Evolutionary conservation across 2,329 filamentous ascomycete genomes (phyloP), one percentile per base, ranked within the genome.

Genomic region (Exophiala aquamarina): DNA sequence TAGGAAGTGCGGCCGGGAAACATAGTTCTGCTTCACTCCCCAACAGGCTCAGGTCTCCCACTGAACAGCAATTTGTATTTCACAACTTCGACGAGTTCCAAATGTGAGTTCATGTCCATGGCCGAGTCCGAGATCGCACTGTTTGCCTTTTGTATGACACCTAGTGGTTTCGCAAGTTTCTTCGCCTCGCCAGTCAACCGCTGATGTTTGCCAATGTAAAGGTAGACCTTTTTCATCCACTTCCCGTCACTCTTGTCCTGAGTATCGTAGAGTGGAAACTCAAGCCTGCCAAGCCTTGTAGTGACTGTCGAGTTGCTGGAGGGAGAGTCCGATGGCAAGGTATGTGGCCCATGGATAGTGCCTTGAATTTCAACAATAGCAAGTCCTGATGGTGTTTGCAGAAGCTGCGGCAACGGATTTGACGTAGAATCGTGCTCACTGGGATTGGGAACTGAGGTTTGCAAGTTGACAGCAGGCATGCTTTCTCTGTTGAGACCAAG

Each of bases 281-380:
- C 78, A 21, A 95, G 76, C 46, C 81, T 83, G 23, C 90, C 90
- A 55, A 95, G 75, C 19, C 74, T 69, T 1, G 81, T 79, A 42
- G 73, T 67, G 47, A 61, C 64, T 19, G 58, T 44, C 13, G 52
- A n/a, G 9, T 29, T 13, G 23, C n/a, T 15, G 18, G 31, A 39
- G 32, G 47, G 39, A 38, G 50, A 8, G 42, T 58, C 47, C 7
- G 49, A 37, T 18, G 47, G 44, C 7, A 61, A 51, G n/a, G 55
- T 59, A 2, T 70, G 54, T 6, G 89, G 84, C 1, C 90, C 74
- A 66, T 94, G 92, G 70, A 98, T 84, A 11, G 82, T 89, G 52
- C 91, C 93, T 73, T 98, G 93, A 11, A 98, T 81, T 70, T 97
- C 93, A 47, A 98, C 75, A 36, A 98, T 76, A 14, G 92, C 92